A percentile compares a stretch with the other conserved stretches of the same genome.
These are phyloP conservation scores for Heterococcus sp. DNA, from an alignment of 108 stramenopile species.

Conservation along the genomic window DNA sequence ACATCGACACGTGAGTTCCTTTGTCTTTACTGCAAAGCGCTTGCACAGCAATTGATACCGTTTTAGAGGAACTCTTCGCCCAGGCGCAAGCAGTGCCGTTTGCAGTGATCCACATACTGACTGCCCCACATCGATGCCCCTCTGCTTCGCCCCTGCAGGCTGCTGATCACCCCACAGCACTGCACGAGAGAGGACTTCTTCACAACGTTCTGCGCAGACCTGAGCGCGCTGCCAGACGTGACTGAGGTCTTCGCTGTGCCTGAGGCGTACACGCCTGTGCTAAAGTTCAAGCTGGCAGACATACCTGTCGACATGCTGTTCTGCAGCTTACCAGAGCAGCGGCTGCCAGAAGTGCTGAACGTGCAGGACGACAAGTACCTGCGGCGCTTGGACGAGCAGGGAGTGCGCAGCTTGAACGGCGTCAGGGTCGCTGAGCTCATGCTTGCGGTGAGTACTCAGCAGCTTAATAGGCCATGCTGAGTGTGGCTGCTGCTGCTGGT, in stretches of 20 bases:
- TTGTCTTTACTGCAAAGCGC: no score
- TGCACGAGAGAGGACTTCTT: slow-evolving; percentile 90
- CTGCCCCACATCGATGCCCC: no score
- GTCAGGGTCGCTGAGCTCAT: slow-evolving; percentile 86
- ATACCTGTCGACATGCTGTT: slow-evolving; percentile 94
- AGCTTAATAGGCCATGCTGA: slow-evolving; percentile 53
- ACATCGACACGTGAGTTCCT: no score
- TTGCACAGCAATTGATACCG: no score
- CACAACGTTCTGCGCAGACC: slow-evolving; percentile 68
- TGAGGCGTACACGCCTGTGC: slow-evolving; percentile 85
- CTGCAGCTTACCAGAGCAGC: slow-evolving; percentile 61
- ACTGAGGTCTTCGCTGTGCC: slow-evolving; percentile 86
- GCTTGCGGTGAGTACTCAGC: slow-evolving; percentile 47
- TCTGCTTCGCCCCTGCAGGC: no score
- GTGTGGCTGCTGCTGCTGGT: no score
- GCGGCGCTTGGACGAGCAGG: slow-evolving; percentile 77
- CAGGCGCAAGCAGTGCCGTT: no score
- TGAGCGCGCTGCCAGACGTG: slow-evolving; percentile 75
- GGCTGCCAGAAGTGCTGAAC: slow-evolving; percentile 68
- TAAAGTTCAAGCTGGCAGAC: slow-evolving; percentile 91
- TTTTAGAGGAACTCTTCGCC: no score
- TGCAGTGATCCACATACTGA: no score
- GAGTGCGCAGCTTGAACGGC: slow-evolving; percentile 82
- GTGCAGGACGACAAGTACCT: slow-evolving; percentile 87
- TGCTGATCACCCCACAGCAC: slow-evolving; percentile 76